A percentile compares a stretch with the other conserved stretches of the same genome.
These are phyloP conservation scores for Phoma sp. DNA, from an alignment of 2,329 filamentous ascomycete genomes.

Conservation along the genomic window DNA sequence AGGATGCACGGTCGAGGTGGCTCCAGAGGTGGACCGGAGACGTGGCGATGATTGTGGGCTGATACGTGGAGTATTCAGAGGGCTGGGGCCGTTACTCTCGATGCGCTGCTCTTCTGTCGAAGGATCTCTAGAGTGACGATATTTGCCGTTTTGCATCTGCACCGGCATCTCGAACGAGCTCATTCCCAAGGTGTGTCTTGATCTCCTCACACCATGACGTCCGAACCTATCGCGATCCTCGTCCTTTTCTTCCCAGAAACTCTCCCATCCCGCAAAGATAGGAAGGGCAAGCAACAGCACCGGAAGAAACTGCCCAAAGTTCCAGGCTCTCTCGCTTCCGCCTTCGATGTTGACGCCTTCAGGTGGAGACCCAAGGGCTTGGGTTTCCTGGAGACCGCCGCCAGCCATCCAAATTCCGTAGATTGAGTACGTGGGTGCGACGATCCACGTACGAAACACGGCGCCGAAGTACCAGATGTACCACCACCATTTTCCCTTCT, in stretches of 20 bases:
- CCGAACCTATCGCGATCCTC: constrained; percentile 31
- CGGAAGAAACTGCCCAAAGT: constrained; percentile 41
- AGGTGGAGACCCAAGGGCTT: constrained; percentile 32
- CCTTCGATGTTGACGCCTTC: constrained; percentile 21
- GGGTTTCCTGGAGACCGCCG: constrained; percentile 27
- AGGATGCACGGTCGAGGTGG: background rate
- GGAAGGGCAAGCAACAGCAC: constrained; percentile 39
- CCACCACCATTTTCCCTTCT: constrained; percentile 26
- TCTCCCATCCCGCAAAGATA: constrained; percentile 43
- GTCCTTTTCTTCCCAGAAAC: constrained; percentile 37
- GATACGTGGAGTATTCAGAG: background rate
- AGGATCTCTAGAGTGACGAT: constrained; percentile 16
- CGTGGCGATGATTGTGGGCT: constrained; percentile 5
- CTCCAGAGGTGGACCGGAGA: background rate
- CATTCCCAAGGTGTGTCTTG: constrained; percentile 11
- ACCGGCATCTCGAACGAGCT: constrained; percentile 3
- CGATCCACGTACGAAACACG: constrained; percentile 37
- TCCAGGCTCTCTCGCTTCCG: constrained; percentile 36
- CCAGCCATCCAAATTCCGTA: constrained; percentile 40
- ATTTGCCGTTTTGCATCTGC: background rate
- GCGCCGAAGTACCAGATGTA: constrained; percentile 32
- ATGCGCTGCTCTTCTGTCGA: constrained; percentile 23
- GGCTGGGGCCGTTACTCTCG: constrained; percentile 18
- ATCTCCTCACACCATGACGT: constrained; percentile 7
- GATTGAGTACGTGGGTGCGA: constrained; percentile 38